Conservation (phyloP, 2,329 filamentous ascomycete species). For the Clonostachys rosea region DNA sequence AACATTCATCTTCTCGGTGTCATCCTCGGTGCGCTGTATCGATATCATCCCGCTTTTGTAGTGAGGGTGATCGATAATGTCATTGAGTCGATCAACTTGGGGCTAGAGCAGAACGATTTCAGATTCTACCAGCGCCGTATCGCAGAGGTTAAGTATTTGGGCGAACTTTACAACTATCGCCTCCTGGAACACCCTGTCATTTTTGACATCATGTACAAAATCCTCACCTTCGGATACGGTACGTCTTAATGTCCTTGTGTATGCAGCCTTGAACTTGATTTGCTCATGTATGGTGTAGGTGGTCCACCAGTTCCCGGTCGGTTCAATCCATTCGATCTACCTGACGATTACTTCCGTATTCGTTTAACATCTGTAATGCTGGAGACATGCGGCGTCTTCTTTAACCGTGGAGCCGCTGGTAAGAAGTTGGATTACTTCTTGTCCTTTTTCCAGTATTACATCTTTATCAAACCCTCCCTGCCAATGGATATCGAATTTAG, state of each 20-base stretch:
- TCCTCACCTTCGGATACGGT: slow-evolving; percentile 88
- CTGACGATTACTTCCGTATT: slow-evolving; percentile 95
- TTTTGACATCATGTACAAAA: slow-evolving; percentile 92
- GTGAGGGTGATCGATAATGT: slow-evolving; percentile 89
- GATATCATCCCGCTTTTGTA: slow-evolving; percentile 88
- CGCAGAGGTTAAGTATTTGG: slow-evolving; percentile 93
- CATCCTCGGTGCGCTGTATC: slow-evolving; percentile 80
- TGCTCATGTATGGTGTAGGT: slow-evolving; percentile 29
- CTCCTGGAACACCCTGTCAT: slow-evolving; percentile 94
- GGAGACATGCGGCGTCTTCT: slow-evolving; percentile 95
- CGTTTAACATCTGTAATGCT: slow-evolving; percentile 84
- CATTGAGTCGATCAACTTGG: slow-evolving; percentile 80
- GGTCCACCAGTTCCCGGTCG: slow-evolving; percentile 78
- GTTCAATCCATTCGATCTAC: slow-evolving; percentile 74
- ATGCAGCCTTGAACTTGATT: not conserved
- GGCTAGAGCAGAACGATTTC: slow-evolving; percentile 94
- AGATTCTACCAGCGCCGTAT: slow-evolving; percentile 94
- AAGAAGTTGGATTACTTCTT: slow-evolving; percentile 98
- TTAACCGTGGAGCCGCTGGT: slow-evolving; percentile 85
- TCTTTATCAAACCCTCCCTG: slow-evolving; percentile 80
- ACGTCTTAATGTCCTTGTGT: slow-evolving; percentile 15
- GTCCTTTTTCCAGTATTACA: slow-evolving; percentile 95
- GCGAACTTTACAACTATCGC: slow-evolving; percentile 95
- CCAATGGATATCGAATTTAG: slow-evolving; percentile 98
- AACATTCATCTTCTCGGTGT: slow-evolving; percentile 93